Base-by-base conservation (phyloP, 352 stramenopile species). In the Blastocystis sp. region DNA sequence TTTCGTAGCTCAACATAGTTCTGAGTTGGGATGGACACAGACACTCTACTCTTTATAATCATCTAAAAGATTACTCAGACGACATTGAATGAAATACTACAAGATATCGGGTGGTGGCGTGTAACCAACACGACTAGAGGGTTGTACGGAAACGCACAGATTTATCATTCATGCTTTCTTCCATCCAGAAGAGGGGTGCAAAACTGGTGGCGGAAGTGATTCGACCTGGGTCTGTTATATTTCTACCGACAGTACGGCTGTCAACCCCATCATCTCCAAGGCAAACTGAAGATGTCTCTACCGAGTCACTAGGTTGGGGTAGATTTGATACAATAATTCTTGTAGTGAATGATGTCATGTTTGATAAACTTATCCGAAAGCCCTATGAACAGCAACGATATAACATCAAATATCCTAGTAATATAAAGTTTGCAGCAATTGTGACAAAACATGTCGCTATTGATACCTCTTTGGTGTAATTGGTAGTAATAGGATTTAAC, bases 321-420 rank as follows among this genome's bases (percentile, higher is more conserved):
- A 54, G 32, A 59, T 51, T 24, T 27, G n/a, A 58, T 37, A 11
- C 6, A 14, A 16, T 42, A n/a, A 80, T 58, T 14, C 0, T 0
- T 39, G 19, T 59, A 80, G 69, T 61, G 69, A 80, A 63, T 37
- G 69, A 80, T 80, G 42, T 63, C 2, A 35, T 80, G 37, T 80
- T 80, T 63, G 69, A 80, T 80, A 63, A 43, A 32, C 43, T 80
- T 12, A 39, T 63, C 21, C 69, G 69, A 32, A 80, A 80, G 61
- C 42, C 69, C 43, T 63, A 63, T 49, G 69, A 80, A 63, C 32
- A 80, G 43, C 69, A 80, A 21, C 51, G 24, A 11, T 49, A 63
- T n/a, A 16, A 80, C 19, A 32, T 63, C 21, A 80, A 61, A 35
- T 49, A 80, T 42, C 49, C 52, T 61, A 80, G 43, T 24, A 80